Base-by-base conservation (phyloP, 2,329 filamentous ascomycete species). In the Mycocentrospora acerina region DNA sequence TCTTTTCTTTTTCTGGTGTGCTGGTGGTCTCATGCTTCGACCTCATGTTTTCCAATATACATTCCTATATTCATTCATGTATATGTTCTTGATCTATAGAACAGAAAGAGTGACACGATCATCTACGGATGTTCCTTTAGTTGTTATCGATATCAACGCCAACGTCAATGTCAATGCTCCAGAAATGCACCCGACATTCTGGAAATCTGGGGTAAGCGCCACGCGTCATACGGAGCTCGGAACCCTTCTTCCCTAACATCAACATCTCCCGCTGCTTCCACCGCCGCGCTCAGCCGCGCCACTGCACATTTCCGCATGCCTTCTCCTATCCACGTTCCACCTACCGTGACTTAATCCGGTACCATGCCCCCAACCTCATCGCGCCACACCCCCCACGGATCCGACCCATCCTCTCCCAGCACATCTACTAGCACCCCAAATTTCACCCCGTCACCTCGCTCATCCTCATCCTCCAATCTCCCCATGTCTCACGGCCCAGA, bases 381-480 rank as follows among this genome's bases (percentile, higher is more conserved):
- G 35, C 45, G 29, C 35, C 56, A 36, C 37, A 44, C 34, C 32
- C 39, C 38, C 32, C 42, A 37, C 29, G 41, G 44, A n/a, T n/a
- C n/a, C 26, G 40, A 44, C 34, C 41, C 44, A 35, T 28, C 44
- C 5, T 57, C 48, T 29, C 48, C 41, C 26, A 60, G 53, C 40
- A 57, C 51, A 12, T 44, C 52, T 18, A 52, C 54, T 18, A 50
- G 44, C 7, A 55, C 51, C 6, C 44, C 44, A 3, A 46, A 47
- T 22, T 37, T 52, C 26, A 60, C 59, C 6, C 59, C 57, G 3
- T 55, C 49, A n/a, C 44, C 44, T 25, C 51, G 46, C 19, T 52
- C 57, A 7, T 53, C 58, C 11, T 35, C 34, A 7, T 49, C 42
- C 8, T 46, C 43, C 30, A 35, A 30, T 3, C 18, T 46, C 8